phyloP scores from a whole-genome alignment of 2,329 filamentous ascomycete genomes.

The Fusarium cicatricum region DNA sequence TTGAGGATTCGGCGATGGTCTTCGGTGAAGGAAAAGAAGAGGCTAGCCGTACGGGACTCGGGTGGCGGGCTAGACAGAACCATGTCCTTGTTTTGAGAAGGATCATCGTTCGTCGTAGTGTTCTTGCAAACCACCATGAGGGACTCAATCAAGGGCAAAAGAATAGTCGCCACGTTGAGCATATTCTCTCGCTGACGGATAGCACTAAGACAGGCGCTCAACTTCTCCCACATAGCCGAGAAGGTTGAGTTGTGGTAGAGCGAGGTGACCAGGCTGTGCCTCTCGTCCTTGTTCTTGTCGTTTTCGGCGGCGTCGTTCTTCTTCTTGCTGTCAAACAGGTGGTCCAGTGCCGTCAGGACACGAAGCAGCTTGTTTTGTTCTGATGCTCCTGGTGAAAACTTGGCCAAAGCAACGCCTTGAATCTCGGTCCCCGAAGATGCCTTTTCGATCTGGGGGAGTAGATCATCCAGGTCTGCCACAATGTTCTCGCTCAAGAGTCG shows the following conservation, averaged over 20 bases:
- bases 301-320: slow-evolving; percentile 60
- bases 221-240: slow-evolving; percentile 87
- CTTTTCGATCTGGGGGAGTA: slow-evolving; percentile 85
- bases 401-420: slow-evolving; percentile 90
- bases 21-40: slow-evolving; percentile 98
- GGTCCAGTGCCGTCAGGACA: slow-evolving; percentile 92
- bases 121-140: slow-evolving; percentile 99
- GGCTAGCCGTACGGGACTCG: slow-evolving; percentile 81
- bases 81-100: slow-evolving; percentile 68
- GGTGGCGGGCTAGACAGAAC: slow-evolving; percentile 77
- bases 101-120: slow-evolving; percentile 80
- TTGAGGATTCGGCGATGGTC: slow-evolving; percentile 98
- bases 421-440: slow-evolving; percentile 93
- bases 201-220: slow-evolving; percentile 86
- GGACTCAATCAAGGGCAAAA: slow-evolving; percentile 92
- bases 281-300: slow-evolving; percentile 66
- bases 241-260: slow-evolving; percentile 94
- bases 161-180: slow-evolving; percentile 95
- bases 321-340: slow-evolving; percentile 88
- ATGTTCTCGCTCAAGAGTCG: slow-evolving; percentile 86
- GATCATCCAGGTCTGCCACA: slow-evolving; percentile 81
- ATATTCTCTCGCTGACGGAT: slow-evolving; percentile 94
- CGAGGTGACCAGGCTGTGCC: slow-evolving; percentile 84
- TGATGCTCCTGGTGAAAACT: slow-evolving; percentile 94
- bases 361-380: slow-evolving; percentile 96